Conservation (phyloP, 2,329 filamentous ascomycete species). For the Fusarium sp. region DNA sequence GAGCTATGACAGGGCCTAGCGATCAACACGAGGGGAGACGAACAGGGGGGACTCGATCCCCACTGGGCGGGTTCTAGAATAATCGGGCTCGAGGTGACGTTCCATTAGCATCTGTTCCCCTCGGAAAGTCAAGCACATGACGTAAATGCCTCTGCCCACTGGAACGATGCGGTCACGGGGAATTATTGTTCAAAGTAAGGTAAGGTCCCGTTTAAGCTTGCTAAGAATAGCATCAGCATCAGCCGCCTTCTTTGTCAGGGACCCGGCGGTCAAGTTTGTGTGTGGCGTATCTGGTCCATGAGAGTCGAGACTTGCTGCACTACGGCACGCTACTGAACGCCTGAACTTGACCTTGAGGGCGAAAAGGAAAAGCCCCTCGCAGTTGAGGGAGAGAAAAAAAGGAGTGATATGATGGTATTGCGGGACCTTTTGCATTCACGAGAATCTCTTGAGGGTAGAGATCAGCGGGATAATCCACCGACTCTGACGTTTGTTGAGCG, state of each 20-base stretch:
- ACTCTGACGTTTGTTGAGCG: slow-evolving; percentile 8
- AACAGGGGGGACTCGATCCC: neutral
- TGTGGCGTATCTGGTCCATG: neutral
- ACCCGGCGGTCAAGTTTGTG: neutral
- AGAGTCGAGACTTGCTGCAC: slow-evolving; percentile 5
- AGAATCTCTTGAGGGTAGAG: neutral
- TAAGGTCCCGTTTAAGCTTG: neutral
- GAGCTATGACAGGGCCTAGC: neutral
- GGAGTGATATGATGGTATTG: neutral
- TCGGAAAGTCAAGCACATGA: slow-evolving; percentile 5
- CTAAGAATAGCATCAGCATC: slow-evolving; percentile 1
- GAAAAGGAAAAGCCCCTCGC: neutral
- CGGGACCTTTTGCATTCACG: neutral
- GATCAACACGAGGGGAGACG: neutral
- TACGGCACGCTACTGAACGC: neutral
- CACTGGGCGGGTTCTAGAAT: slow-evolving; percentile 12
- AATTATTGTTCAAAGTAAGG: neutral
- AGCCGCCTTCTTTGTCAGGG: neutral
- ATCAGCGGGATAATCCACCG: slow-evolving; percentile 1
- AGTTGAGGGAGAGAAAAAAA: neutral
- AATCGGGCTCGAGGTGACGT: slow-evolving; percentile 1
- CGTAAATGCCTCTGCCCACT: slow-evolving; percentile 1
- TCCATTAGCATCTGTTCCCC: neutral
- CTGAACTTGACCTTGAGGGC: neutral
- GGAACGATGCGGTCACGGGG: neutral